Base-by-base conservation (phyloP, 371 early-diverging fungal species). In the Mortierella sp. region DNA sequence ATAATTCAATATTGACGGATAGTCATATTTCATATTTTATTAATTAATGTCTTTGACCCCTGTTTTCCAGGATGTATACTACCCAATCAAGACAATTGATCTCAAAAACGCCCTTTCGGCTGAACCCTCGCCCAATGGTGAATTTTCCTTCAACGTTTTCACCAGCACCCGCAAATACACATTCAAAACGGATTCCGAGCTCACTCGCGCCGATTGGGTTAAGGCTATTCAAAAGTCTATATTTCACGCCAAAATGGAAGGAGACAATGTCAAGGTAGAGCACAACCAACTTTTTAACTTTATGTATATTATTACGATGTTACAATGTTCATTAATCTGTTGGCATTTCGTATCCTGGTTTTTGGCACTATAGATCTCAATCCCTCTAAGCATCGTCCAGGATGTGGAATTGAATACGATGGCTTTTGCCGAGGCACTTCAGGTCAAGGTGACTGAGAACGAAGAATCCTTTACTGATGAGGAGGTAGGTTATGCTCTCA, bases 41-140 rank as follows among this genome's bases (percentile, higher is more conserved):
- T 52, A 21, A 52, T 43, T 15, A 15, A n/a, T 50, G 16, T 50
- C n/a, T 8, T n/a, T 16, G 43, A n/a, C 28, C 24, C 13, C 7
- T 36, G 36, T 36, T 36, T 36, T 13, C 22, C 24, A 89, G 85
- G 91, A 94, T 70, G 77, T 87, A 7, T 94, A 95, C 70, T 92
- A 88, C 43, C 94, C 95, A 1, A 71, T 89, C 58, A 91, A 89
- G 1, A 87, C 89, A 28, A 86, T 95, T n/a, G 89, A 93, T 75
- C 83, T 95, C 41, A 94, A 92, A 76, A 68, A 86, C 64, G 90
- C 88, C 1, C 69, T 88, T 11, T 77, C 84, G 1, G 89, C 93
- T 0, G 86, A 86, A 36, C 77, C 83, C 33, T 87, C 90, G 28
- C 41, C 55, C 11, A 40, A 68, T 45, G 68, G 50, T 50, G 67